Evolutionary conservation across 2,329 filamentous ascomycete species (phyloP), one percentile per base, ranked within the genome.

Genomic region (Alternaria sp.): DNA sequence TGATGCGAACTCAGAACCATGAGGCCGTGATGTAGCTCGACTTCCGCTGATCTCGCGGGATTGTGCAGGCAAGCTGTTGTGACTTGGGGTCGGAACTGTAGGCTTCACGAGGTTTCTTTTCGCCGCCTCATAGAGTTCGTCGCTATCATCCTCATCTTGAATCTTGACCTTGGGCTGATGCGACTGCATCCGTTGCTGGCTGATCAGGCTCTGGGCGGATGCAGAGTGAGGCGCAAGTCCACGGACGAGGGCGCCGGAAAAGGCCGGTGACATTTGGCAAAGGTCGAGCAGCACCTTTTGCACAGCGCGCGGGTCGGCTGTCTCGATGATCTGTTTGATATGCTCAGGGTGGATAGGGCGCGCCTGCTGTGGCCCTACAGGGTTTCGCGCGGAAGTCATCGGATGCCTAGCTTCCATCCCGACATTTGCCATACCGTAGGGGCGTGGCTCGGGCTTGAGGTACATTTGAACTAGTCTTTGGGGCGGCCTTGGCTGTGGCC

Each of bases 171-270:
- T 43, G 12, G 58, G 45, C 32, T 21, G 49, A 9, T 56, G 61
- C 21, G 51, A 49, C 30, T 51, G 54, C 15, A 43, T 43, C 43
- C 49, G 57, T 55, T 63, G 67, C 25, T 59, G 53, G 10, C 62
- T 62, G 9, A 71, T 65, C n/a, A 71, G 59, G 5, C 51, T 36
- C 40, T 71, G 71, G 4, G 76, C 77, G 60, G 66, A 74, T 3
- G 66, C 61, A 12, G 77, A 78, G 44, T 75, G 63, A 17, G 68
- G 73, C n/a, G 71, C 70, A 21, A 79, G 69, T n/a, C 74, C 75
- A 28, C 77, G 73, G 23, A 67, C 73, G 17, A 78, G 62, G 9
- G 77, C 77, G 6, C 76, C 75, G 32, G 71, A 73, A 9, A 79
- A 66, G 12, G 75, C 74, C 6, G 76, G 75, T 5, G 77, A 79